Percentiles rank a stretch among this genome's conserved stretches.
Evolutionary conservation across 2,329 filamentous ascomycete genomes (phyloP).

Genomic region (Aplosporella prunicola): DNA sequence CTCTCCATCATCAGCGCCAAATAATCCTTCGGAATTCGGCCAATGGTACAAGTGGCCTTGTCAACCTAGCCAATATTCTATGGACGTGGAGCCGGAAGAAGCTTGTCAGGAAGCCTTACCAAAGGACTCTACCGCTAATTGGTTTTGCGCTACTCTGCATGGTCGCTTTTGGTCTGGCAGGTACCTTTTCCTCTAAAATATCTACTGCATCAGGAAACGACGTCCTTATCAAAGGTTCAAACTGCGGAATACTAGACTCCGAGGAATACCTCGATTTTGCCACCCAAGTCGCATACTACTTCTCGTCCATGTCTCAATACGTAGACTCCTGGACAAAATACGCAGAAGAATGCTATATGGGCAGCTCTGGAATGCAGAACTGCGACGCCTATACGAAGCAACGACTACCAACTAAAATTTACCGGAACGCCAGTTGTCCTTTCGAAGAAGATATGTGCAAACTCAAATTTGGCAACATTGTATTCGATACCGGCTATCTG

Average conservation of each 20-base stretch:
- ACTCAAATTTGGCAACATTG: conserved; percentile 10
- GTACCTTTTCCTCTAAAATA: conserved; percentile 26
- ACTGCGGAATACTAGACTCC: too few species aligned
- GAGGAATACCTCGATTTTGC: too few species aligned
- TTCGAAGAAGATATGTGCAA: conserved; percentile 12
- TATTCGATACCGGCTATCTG: conserved; percentile 15
- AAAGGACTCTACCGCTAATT: conserved; percentile 15
- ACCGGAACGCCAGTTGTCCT: conserved; percentile 12
- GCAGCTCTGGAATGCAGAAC: not conserved
- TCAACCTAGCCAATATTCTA: conserved; percentile 1
- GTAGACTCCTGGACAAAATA: not conserved
- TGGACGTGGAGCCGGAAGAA: conserved; percentile 12
- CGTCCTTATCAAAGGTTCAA: conserved; percentile 22
- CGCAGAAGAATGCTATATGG: conserved; percentile 7
- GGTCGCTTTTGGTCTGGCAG: conserved; percentile 17
- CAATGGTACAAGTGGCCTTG: conserved; percentile 14
- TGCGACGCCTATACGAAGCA: conserved; percentile 9
- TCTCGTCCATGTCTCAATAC: conserved; percentile 6
- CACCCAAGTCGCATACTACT: conserved; percentile 1
- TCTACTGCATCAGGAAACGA: conserved; percentile 23
- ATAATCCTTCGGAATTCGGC: conserved; percentile 24
- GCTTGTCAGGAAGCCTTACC: not conserved
- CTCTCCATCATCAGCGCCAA: conserved; percentile 24
- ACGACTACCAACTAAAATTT: conserved; percentile 5
- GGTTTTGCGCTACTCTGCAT: conserved; percentile 17